Base-by-base conservation (phyloP, 805 yeast genomes). In the Ogataea neopini region DNA sequence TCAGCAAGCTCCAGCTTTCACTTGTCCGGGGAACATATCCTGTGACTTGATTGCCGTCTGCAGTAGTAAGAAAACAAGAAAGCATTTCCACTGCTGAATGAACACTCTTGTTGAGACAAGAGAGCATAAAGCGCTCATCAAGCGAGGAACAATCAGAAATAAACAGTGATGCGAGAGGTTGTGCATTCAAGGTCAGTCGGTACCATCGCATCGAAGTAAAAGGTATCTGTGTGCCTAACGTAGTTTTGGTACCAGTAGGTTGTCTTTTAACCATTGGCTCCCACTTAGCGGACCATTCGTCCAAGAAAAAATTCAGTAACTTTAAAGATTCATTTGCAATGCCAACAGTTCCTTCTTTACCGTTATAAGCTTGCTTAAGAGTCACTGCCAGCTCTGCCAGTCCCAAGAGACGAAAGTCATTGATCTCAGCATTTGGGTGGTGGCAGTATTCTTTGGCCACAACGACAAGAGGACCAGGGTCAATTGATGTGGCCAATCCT, bases 161-260 rank as follows among this genome's bases (percentile, higher is more conserved):
- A 18, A 51, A 49, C n/a, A 49, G 39, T 4, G 30, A 37, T 15
- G 55, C 39, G 6, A 52, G 36, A 2, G 53, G 53, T 11, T 44
- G 38, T 19, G 51, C 39, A 18, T 50, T 49, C 19, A 48, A 30
- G 4, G 53, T 49, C 23, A 53, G 32, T 32, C 45, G 40, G 25
- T 53, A 53, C 57, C 57, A 53, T n/a, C 57, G 30, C 53, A 49
- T 48, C 13, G 57, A 53, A 1, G 57, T 53, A 40, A 51, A 53
- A n/a, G 57, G 57, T 13, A 53, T 48, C 28, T 51, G 53, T 2
- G 50, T 45, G 4, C 40, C 40, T 13, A 36, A 20, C 4, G 40
- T 20, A 6, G 29, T 22, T 19, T 28, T 18, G 32, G 34, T 19
- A 19, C 25, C 40, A 20, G 11, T 37, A 40, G 30, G 43, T 15